Evolutionary conservation across 352 stramenopile genomes (phyloP).

Genomic region (Phytopythium helicoides): DNA sequence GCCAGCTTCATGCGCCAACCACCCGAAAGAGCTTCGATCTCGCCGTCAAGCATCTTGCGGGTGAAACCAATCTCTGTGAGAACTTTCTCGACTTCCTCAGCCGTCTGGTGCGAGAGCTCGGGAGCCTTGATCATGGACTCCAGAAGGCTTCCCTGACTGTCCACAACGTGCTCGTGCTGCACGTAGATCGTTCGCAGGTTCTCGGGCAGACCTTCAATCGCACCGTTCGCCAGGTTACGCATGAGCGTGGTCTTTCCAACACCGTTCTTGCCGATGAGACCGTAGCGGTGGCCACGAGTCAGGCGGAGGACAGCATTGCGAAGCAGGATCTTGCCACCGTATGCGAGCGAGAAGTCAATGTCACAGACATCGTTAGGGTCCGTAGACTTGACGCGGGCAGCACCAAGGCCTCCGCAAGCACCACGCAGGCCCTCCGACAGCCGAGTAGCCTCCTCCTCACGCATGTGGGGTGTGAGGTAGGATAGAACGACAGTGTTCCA

Average conservation of each 20-base stretch:
- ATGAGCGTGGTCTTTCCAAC: slow-evolving; percentile 97
- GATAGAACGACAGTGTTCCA: slow-evolving; percentile 49
- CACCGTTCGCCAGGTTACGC: slow-evolving; percentile 88
- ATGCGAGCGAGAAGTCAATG: slow-evolving; percentile 70
- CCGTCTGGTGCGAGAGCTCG: slow-evolving; percentile 75
- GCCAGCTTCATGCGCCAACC: slow-evolving; percentile 98
- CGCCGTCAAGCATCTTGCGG: slow-evolving; percentile 90
- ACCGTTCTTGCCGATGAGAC: slow-evolving; percentile 95
- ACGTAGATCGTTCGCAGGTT: slow-evolving; percentile 96
- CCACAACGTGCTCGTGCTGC: slow-evolving; percentile 95
- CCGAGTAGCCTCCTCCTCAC: slow-evolving; percentile 41
- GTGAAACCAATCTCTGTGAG: slow-evolving; percentile 92
- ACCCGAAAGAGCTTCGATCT: slow-evolving; percentile 92
- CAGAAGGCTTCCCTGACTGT: slow-evolving; percentile 77
- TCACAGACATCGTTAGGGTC: slow-evolving; percentile 73
- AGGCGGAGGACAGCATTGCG: slow-evolving; percentile 95
- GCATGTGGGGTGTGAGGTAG: slow-evolving; percentile 60
- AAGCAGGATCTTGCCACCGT: slow-evolving; percentile 94
- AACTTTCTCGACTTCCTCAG: slow-evolving; percentile 75
- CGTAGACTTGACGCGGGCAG: slow-evolving; percentile 48
- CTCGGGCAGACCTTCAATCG: slow-evolving; percentile 90
- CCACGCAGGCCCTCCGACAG: slow-evolving; percentile 50
- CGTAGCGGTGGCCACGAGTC: slow-evolving; percentile 94
- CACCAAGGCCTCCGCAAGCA: slow-evolving; percentile 48
- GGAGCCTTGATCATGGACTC: slow-evolving; percentile 59